These are phyloP conservation scores for Ophiorrhiza pumila DNA, from an alignment of 257 asterid species.

Conservation along the genomic window DNA sequence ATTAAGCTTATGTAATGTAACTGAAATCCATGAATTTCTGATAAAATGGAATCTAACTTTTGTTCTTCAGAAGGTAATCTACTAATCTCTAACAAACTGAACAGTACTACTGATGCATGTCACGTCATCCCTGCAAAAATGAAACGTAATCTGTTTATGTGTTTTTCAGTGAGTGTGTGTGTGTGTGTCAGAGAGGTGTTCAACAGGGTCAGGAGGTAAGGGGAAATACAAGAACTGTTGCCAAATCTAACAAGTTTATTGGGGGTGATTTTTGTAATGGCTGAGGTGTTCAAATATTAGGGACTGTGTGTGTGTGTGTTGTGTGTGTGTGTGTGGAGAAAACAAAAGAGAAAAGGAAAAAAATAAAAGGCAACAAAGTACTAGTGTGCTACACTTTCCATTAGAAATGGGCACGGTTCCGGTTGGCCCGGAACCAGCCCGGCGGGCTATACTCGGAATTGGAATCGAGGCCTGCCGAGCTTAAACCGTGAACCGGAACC, in stretches of 20 bases:
- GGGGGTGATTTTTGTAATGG: neutral
- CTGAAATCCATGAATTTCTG: slow-evolving; percentile 18
- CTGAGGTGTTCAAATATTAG: slow-evolving; percentile 8
- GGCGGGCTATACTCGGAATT: no score
- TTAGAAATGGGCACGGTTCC: no score
- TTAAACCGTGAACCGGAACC: no score
- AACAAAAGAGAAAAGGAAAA: no score
- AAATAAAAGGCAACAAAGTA: no score
- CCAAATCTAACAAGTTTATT: neutral
- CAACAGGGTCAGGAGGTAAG: slow-evolving; percentile 1
- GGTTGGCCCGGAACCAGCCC: no score
- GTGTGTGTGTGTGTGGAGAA: neutral
- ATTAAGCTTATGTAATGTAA: neutral
- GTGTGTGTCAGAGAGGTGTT: neutral
- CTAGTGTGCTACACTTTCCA: no score
- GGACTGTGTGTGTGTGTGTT: neutral
- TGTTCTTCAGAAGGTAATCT: neutral
- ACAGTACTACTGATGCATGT: neutral
- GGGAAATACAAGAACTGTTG: slow-evolving; percentile 3
- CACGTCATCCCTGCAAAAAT: slow-evolving; percentile 3
- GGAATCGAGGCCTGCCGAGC: no score
- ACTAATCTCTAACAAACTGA: neutral
- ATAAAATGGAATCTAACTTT: slow-evolving; percentile 6
- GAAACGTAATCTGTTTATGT: slow-evolving; percentile 8
- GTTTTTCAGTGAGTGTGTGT: neutral